Percentiles rank a stretch among this genome's conserved stretches.
Evolutionary conservation across 78 protist genomes (phyloP).

Genomic region (Chrysochromulina parva): DNA sequence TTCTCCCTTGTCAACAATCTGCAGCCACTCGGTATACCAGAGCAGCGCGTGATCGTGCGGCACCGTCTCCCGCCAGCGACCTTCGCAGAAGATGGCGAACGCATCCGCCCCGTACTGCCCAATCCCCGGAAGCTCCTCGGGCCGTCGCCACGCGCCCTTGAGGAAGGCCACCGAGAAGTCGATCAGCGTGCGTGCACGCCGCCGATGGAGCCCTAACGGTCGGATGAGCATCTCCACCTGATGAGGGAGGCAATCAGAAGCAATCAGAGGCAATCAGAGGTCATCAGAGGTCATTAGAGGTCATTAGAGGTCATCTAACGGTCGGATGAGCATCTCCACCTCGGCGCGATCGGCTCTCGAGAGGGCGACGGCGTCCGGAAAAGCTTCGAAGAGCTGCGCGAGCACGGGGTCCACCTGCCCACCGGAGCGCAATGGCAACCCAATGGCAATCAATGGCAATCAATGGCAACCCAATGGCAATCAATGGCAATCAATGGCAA

Average conservation of each 20-base stretch:
- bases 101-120: neutral
- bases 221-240: neutral
- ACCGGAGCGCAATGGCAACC: too few relatives aligned
- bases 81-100: neutral
- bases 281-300: too few relatives aligned
- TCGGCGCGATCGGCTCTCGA: neutral
- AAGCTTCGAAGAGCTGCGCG: neutral
- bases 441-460: too few relatives aligned
- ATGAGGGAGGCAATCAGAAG: neutral
- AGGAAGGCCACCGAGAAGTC: neutral
- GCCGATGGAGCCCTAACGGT: neutral
- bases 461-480: too few relatives aligned
- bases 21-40: neutral
- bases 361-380: neutral
- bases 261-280: too few relatives aligned
- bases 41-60: neutral
- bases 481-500: too few relatives aligned
- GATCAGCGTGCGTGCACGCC: neutral
- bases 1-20: too few relatives aligned
- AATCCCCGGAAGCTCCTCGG: neutral
- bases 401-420: conserved; percentile 20
- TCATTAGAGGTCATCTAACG: neutral
- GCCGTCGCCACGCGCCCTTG: neutral
- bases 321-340: too few relatives aligned
- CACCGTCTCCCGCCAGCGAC: neutral